phyloP scores from a whole-genome alignment of 1,284 basidiomycete species.

The Malassezia yamatoensis region DNA sequence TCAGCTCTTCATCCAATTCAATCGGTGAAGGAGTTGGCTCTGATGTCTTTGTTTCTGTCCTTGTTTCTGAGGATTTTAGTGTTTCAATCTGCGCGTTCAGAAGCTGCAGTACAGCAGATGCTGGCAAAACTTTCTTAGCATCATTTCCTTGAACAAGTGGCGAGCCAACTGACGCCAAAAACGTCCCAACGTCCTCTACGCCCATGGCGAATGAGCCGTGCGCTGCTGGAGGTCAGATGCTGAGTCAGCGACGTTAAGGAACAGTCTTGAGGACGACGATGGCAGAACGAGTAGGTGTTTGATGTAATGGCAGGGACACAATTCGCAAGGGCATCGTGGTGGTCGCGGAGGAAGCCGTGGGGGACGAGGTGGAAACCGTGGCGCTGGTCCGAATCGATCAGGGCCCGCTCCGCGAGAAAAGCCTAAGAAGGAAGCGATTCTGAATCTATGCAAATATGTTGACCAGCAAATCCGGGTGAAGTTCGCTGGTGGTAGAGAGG shows the following conservation, averaged over 20 bases:
- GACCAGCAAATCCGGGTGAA: conserved; percentile 88
- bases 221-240: neutral
- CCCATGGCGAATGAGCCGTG: conserved; percentile 6
- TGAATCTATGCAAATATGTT: conserved; percentile 86
- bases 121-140: neutral
- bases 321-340: conserved; percentile 2
- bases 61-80: neutral
- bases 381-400: conserved; percentile 1
- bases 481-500: conserved; percentile 91
- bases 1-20: conserved; percentile 1
- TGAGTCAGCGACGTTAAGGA: conserved; percentile 7
- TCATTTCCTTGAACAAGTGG: neutral
- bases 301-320: neutral
- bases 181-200: conserved; percentile 8
- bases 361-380: conserved; percentile 8
- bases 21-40: neutral
- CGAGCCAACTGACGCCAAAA: conserved; percentile 16
- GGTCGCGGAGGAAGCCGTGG: conserved; percentile 10
- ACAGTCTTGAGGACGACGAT: conserved; percentile 8
- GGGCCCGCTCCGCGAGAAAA: conserved; percentile 54
- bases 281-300: conserved; percentile 14
- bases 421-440: conserved; percentile 85
- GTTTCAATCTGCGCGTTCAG: conserved; percentile 11
- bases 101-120: conserved; percentile 9
- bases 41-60: neutral